Conservation (phyloP, 345 rosid species). For the Kernera saxatilis region DNA sequence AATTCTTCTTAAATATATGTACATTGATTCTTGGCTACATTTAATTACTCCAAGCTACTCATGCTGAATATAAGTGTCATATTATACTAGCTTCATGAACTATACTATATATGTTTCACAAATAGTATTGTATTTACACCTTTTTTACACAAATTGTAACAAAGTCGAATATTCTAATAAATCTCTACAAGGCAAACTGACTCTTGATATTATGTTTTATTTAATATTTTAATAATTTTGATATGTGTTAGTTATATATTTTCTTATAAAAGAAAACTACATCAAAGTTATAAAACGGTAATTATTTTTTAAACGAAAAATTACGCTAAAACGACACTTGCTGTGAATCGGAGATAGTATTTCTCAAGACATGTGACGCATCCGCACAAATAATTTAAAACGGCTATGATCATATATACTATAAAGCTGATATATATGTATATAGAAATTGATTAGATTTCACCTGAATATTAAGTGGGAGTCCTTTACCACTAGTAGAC, state of each 20-base stretch:
- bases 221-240: not conserved
- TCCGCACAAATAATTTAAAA: not conserved
- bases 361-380: not conserved
- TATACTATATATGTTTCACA: not conserved
- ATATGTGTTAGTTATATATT: not conserved
- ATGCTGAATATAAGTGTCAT: too few relatives aligned
- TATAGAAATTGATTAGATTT: not conserved
- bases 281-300: not conserved
- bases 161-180: not conserved
- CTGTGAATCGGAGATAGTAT: not conserved
- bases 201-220: not conserved
- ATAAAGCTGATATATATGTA: not conserved
- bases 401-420: not conserved
- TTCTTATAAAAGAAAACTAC: not conserved
- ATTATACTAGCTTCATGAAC: too few relatives aligned
- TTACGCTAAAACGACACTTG: not conserved
- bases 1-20: not conserved
- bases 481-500: conserved; percentile 5
- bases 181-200: not conserved
- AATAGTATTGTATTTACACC: not conserved
- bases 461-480: conserved; percentile 20
- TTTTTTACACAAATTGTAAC: not conserved
- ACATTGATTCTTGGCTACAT: not conserved
- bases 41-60: not conserved
- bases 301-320: not conserved